Conservation (phyloP, 306 rosid genomes). For the Styphnolobium japonicum region DNA sequence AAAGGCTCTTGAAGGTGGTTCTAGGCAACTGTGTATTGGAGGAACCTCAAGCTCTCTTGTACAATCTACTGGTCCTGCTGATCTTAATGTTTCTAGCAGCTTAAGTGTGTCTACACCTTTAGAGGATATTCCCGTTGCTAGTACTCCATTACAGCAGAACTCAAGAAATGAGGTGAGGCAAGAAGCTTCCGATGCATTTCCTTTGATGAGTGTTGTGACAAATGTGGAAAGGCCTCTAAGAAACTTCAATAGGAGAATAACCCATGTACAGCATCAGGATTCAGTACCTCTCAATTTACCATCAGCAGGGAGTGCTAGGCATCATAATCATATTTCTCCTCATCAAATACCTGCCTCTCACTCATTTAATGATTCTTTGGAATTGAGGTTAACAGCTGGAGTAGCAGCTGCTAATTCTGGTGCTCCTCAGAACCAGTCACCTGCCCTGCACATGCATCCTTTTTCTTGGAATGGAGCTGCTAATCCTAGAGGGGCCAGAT, state of each 20-base stretch:
- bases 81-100: slow-evolving; percentile 48
- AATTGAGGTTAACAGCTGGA: slow-evolving; percentile 60
- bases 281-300: slow-evolving; percentile 50
- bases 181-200: slow-evolving; percentile 46
- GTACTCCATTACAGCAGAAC: slow-evolving; percentile 50
- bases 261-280: slow-evolving; percentile 51
- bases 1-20: slow-evolving; percentile 74
- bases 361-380: slow-evolving; percentile 46
- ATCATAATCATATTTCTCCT: slow-evolving; percentile 36
- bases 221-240: slow-evolving; percentile 47
- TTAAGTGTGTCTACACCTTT: slow-evolving; percentile 46
- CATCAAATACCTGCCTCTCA: slow-evolving; percentile 37
- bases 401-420: slow-evolving; percentile 47
- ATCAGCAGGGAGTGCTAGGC: slow-evolving; percentile 49
- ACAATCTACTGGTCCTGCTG: slow-evolving; percentile 40
- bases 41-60: slow-evolving; percentile 62
- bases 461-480: slow-evolving; percentile 59
- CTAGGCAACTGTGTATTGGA: slow-evolving; percentile 55
- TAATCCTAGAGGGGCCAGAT: slow-evolving; percentile 46
- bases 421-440: slow-evolving; percentile 48
- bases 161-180: slow-evolving; percentile 47
- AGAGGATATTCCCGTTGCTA: slow-evolving; percentile 37
- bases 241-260: slow-evolving; percentile 42
- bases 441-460: slow-evolving; percentile 35
- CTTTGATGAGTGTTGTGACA: slow-evolving; percentile 45